phyloP scores from a whole-genome alignment of 306 rosid species.

The Lablab purpureus region DNA sequence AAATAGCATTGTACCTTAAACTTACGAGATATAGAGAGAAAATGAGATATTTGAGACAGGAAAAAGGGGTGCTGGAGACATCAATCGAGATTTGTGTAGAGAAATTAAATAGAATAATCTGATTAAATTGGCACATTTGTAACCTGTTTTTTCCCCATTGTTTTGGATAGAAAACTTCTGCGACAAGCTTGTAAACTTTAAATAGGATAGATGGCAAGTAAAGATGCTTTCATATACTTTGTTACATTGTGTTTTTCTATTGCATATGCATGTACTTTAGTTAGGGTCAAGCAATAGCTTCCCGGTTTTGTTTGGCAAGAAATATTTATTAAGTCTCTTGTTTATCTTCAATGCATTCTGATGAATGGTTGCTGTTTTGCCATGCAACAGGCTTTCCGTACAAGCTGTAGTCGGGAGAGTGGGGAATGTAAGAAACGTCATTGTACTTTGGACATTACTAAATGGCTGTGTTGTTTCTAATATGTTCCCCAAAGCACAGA shows the following conservation, averaged over 20 bases:
- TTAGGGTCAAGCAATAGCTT: background rate
- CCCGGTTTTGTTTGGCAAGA: background rate
- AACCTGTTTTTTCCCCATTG: background rate
- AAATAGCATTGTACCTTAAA: background rate
- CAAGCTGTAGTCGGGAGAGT: constrained; percentile 32
- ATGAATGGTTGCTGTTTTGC: constrained; percentile 17
- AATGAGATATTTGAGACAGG: background rate
- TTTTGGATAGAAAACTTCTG: background rate
- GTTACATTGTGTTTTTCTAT: background rate
- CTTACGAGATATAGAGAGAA: background rate
- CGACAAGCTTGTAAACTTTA: background rate
- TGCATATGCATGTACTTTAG: constrained; percentile 1
- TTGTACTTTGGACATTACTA: constrained; percentile 13
- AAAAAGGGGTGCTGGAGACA: constrained; percentile 1
- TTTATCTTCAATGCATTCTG: background rate
- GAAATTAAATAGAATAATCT: background rate
- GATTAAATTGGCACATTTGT: background rate
- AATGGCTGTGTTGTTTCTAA: constrained; percentile 38
- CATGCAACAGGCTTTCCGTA: constrained; percentile 44
- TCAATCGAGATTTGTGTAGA: background rate
- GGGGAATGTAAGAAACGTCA: constrained; percentile 37
- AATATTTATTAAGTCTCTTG: background rate
- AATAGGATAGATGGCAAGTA: background rate
- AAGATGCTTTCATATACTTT: background rate
- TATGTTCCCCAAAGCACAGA: constrained; percentile 26